Percentiles rank a stretch among this genome's conserved stretches.
Evolutionary conservation across 2,329 filamentous ascomycete species (phyloP).

Genomic region (Penicillium thymicola): DNA sequence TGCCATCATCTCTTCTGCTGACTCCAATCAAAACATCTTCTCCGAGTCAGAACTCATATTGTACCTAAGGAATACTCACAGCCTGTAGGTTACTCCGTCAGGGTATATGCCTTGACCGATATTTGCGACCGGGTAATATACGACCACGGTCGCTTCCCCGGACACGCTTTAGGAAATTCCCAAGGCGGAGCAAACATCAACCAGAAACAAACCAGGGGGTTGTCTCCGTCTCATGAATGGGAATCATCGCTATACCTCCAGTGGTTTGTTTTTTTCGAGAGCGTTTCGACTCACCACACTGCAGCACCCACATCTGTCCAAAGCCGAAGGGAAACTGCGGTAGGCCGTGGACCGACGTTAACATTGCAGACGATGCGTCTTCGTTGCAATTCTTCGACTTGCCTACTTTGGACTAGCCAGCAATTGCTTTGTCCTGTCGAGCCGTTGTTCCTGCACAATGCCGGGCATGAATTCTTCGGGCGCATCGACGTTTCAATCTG

Average conservation of each 20-base stretch:
- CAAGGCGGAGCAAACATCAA: not conserved
- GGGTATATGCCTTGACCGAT: conserved; percentile 2
- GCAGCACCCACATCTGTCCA: conserved; percentile 4
- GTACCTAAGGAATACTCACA: not conserved
- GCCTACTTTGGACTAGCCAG: not conserved
- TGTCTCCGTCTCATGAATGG: not conserved
- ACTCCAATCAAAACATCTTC: not conserved
- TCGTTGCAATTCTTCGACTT: conserved; percentile 4
- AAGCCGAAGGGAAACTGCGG: conserved; percentile 4
- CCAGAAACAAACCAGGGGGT: not conserved
- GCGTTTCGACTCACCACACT: conserved; percentile 6
- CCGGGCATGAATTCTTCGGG: conserved; percentile 1
- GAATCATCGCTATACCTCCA: not conserved
- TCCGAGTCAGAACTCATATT: not conserved
- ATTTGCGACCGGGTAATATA: conserved; percentile 8
- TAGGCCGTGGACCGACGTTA: not conserved
- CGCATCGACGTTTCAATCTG: conserved; percentile 4
- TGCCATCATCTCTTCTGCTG: not conserved
- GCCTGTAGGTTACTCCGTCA: not conserved
- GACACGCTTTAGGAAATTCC: not conserved
- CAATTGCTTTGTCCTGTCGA: conserved; percentile 2
- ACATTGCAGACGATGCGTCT: conserved; percentile 7
- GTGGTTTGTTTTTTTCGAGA: conserved; percentile 13
- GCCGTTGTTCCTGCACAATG: not conserved
- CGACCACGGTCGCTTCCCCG: conserved; percentile 1